Percentiles rank a stretch among this genome's conserved stretches.
Conservation (phyloP, 1,284 basidiomycete genomes). For the Tilletia caries region DNA sequence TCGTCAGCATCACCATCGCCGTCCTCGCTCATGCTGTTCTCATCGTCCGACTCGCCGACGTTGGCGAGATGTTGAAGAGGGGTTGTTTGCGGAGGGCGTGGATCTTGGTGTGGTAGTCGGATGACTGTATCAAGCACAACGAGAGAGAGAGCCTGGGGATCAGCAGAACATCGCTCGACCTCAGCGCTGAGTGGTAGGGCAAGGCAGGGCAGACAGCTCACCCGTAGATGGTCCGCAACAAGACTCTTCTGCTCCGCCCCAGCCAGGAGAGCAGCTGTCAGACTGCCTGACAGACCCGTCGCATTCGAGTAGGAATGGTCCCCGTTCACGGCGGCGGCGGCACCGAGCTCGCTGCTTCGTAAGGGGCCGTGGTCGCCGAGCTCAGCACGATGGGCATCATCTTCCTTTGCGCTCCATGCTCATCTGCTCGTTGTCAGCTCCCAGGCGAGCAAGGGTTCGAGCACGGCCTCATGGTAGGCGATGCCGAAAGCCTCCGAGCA, state of each 20-base stretch:
- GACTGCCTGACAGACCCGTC: not conserved
- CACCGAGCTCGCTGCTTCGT: not conserved
- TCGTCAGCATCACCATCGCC: constrained; percentile 74
- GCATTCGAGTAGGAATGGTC: not conserved
- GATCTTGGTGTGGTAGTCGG: constrained; percentile 89
- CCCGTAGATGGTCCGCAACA: constrained; percentile 10
- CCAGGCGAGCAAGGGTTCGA: too few relatives aligned
- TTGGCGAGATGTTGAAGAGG: constrained; percentile 13
- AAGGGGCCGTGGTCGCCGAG: not conserved
- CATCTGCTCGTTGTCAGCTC: too few relatives aligned
- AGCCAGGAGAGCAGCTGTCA: not conserved
- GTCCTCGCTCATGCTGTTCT: constrained; percentile 33
- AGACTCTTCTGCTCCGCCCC: constrained; percentile 2
- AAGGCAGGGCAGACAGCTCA: not conserved
- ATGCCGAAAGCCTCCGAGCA: too few relatives aligned
- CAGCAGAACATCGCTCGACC: too few relatives aligned
- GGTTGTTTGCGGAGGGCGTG: constrained; percentile 83
- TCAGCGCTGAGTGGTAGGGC: not conserved
- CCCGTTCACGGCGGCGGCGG: not conserved
- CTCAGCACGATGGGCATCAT: constrained; percentile 1
- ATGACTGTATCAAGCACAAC: constrained; percentile 57
- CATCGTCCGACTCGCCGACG: constrained; percentile 41
- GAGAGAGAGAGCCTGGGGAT: not conserved
- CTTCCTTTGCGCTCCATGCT: not conserved
- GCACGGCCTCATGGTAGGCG: too few relatives aligned